phyloP scores from a whole-genome alignment of 2,329 filamentous ascomycete genomes.

The Colletotrichum kahawae region DNA sequence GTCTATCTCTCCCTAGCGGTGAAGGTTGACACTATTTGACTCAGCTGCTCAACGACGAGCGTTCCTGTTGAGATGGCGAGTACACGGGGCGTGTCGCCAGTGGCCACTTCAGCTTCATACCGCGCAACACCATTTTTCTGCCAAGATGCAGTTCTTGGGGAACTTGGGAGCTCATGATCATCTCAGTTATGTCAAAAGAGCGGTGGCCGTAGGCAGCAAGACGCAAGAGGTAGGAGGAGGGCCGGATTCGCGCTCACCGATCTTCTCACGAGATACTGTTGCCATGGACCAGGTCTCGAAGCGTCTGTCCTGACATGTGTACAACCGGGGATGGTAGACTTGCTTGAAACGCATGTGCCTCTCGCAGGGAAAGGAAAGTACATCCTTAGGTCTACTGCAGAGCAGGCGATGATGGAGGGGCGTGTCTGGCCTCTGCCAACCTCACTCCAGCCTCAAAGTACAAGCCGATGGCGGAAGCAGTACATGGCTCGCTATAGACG shows the following conservation, averaged over 20 bases:
- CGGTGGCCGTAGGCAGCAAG: constrained; percentile 13
- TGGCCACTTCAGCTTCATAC: neutral
- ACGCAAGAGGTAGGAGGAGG: neutral
- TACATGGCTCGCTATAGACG: neutral
- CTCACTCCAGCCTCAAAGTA: neutral
- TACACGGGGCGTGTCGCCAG: constrained; percentile 15
- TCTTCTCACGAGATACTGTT: neutral
- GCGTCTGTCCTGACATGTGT: constrained; percentile 7
- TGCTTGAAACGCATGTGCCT: constrained; percentile 8
- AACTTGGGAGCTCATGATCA: constrained; percentile 19
- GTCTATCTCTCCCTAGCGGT: constrained; percentile 17
- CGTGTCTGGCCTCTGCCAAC: neutral
- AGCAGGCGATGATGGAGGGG: constrained; percentile 5
- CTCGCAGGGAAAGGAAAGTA: constrained; percentile 19
- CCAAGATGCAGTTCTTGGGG: constrained; percentile 10
- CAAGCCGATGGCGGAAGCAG: neutral
- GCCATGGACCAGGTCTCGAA: constrained; percentile 9
- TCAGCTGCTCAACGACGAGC: constrained; percentile 13
- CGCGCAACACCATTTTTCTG: constrained; percentile 1
- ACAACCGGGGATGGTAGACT: constrained; percentile 2
- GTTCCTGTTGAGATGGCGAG: constrained; percentile 16
- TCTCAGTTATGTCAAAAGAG: constrained; percentile 15
- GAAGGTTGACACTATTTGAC: constrained; percentile 6
- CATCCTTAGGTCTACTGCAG: constrained; percentile 7
- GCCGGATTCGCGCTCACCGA: constrained; percentile 12